phyloP scores from a whole-genome alignment of 225 moss, liverwort and hornwort species.

The Straminergon stramineum region DNA sequence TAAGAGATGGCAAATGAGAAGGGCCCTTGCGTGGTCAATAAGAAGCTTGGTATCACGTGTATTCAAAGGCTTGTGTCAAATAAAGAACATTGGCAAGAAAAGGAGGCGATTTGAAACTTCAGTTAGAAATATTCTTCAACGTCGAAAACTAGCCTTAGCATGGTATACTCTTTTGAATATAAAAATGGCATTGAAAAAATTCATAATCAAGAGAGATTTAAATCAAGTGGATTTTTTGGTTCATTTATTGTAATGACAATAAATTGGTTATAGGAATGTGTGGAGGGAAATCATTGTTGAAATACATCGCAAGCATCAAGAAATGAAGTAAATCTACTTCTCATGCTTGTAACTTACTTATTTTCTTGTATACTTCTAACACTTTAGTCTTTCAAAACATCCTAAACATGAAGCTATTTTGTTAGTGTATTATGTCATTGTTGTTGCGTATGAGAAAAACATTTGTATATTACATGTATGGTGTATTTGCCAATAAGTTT shows the following conservation, averaged over 20 bases:
- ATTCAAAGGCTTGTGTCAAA: slow-evolving; percentile 40
- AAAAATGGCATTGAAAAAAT: neutral
- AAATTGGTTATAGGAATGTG: slow-evolving; percentile 38
- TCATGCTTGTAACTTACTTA: neutral
- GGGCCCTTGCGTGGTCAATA: slow-evolving; percentile 43
- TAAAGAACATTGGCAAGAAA: slow-evolving; percentile 31
- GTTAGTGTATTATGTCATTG: too few species aligned
- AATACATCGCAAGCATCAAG: slow-evolving; percentile 31
- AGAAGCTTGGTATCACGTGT: slow-evolving; percentile 31
- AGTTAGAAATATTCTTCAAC: slow-evolving; percentile 38
- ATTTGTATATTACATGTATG: neutral
- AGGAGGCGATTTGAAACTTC: slow-evolving; percentile 51
- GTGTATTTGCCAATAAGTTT: neutral
- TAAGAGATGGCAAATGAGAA: slow-evolving; percentile 31
- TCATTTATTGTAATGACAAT: neutral
- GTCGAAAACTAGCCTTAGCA: slow-evolving; percentile 28
- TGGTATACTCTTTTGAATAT: slow-evolving; percentile 25
- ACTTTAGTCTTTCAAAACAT: neutral
- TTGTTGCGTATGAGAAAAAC: neutral
- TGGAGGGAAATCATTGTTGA: slow-evolving; percentile 38
- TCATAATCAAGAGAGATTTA: neutral
- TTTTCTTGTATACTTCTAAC: neutral
- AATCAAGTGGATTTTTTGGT: neutral
- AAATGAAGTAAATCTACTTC: slow-evolving; percentile 31
- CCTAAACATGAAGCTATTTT: neutral